Base-by-base conservation (phyloP, 2,329 filamentous ascomycete species). In the Colletotrichum sp. region DNA sequence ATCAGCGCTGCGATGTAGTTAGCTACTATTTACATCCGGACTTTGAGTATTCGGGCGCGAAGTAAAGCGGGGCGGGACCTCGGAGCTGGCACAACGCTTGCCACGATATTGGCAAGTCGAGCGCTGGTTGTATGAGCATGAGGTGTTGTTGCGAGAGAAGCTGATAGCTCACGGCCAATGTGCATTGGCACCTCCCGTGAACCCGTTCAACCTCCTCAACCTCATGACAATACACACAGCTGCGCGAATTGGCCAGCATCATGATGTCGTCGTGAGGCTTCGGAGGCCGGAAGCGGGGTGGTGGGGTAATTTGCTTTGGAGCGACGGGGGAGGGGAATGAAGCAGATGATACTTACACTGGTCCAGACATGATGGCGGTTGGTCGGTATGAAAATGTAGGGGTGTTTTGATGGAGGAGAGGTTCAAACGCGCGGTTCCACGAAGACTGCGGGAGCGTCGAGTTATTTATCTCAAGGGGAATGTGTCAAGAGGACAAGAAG, bases 1-100 rank as follows among this genome's bases (percentile, higher is more conserved):
- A 93, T 97, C 94, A 92, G 93, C 93, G 89, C 93, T 95, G 89
- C 85, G 83, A 78, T 83, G 84, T 88, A 83, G 89, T 93, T 87
- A 92, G 91, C 88, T 84, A 83, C 81, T 78, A 77, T 79, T 79
- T 78, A 65, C 77, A 70, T 70, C 80, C 71, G 61, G 77, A 67
- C 77, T 77, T 70, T 28, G 27, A 16, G 12, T 32, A 36, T 39
- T 58, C 39, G 36, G 70, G 36, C 52, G 73, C 32, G 69, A 30
- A 78, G 80, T 76, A 80, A 70, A 77, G 78, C 77, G 78, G 80
- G 79, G 79, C 83, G 82, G 78, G 81, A 80, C 82, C 84, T 87
- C 87, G 88, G 89, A 69, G 76, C 76, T 70, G 70, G 75, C 75
- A 75, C 71, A 61, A 78, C 76, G 60, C 76, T 61, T 56, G 66